phyloP scores from a whole-genome alignment of 73 alveolate species.

The Tetrahymena borealis region DNA sequence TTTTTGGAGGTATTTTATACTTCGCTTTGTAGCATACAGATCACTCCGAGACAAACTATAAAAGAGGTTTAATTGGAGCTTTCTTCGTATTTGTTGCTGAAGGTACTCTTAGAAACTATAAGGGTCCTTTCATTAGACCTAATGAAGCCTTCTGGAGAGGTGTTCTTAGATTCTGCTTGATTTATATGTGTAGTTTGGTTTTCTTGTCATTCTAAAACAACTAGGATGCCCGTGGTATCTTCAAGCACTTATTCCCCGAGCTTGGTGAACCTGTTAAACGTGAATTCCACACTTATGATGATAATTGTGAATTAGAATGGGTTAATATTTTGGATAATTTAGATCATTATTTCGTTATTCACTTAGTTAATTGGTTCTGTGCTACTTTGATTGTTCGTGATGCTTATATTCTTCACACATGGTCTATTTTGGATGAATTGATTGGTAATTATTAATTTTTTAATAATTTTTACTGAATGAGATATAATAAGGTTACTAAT shows the following conservation, averaged over 20 bases:
- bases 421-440: constrained; percentile 76
- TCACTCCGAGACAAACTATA: constrained; percentile 5
- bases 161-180: constrained; percentile 13
- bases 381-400: constrained; percentile 72
- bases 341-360: constrained; percentile 70
- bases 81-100: constrained; percentile 39
- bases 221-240: constrained; percentile 48
- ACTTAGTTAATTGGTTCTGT: constrained; percentile 73
- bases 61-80: constrained; percentile 23
- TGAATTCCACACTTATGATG: constrained; percentile 66
- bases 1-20: background rate
- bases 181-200: constrained; percentile 44
- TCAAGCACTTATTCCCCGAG: constrained; percentile 43
- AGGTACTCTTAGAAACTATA: constrained; percentile 34
- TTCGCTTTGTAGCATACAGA: background rate
- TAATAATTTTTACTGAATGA: too few species aligned
- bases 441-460: background rate
- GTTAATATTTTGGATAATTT: constrained; percentile 45
- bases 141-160: constrained; percentile 46
- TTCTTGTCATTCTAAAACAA: constrained; percentile 45
- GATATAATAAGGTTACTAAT: too few species aligned
- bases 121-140: constrained; percentile 47
- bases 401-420: constrained; percentile 56
- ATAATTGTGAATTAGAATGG: constrained; percentile 62
- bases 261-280: constrained; percentile 47